Evolutionary conservation across 768 basidiomycete genomes (phyloP).

Genomic region (Clitopilus hobsonii): DNA sequence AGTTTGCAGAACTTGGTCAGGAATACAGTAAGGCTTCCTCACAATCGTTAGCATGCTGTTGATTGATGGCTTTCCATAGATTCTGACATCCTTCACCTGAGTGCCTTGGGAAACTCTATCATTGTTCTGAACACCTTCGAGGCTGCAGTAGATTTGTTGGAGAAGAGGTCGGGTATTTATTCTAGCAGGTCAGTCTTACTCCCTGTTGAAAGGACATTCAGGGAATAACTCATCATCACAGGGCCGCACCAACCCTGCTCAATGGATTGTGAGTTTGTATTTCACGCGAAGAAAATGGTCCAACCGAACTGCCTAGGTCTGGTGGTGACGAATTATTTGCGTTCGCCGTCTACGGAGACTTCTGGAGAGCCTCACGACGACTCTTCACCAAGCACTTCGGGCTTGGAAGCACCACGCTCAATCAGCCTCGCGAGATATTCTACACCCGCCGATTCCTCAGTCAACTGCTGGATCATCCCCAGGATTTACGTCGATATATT

Average conservation of each 20-base stretch:
- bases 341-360: background rate
- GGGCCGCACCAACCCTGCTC: too few relatives aligned
- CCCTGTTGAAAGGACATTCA: conserved; percentile 12
- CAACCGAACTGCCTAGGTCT: too few relatives aligned
- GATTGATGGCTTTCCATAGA: too few relatives aligned
- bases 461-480: background rate
- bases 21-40: conserved; percentile 25
- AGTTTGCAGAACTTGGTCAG: conserved; percentile 24
- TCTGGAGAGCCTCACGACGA: background rate
- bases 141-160: background rate
- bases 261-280: too few relatives aligned
- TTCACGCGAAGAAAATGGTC: too few relatives aligned
- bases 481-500: background rate
- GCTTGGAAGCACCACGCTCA: background rate
- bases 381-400: background rate
- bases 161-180: background rate
- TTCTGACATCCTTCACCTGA: too few relatives aligned
- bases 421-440: background rate
- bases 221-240: too few relatives aligned
- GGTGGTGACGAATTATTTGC: background rate
- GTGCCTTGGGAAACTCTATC: too few relatives aligned
- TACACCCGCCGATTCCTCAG: background rate
- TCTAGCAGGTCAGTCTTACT: background rate
- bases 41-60: too few relatives aligned
- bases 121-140: background rate